These are phyloP conservation scores for Inonotus obliquus DNA, from an alignment of 1,284 basidiomycete genomes.

Conservation along the genomic window DNA sequence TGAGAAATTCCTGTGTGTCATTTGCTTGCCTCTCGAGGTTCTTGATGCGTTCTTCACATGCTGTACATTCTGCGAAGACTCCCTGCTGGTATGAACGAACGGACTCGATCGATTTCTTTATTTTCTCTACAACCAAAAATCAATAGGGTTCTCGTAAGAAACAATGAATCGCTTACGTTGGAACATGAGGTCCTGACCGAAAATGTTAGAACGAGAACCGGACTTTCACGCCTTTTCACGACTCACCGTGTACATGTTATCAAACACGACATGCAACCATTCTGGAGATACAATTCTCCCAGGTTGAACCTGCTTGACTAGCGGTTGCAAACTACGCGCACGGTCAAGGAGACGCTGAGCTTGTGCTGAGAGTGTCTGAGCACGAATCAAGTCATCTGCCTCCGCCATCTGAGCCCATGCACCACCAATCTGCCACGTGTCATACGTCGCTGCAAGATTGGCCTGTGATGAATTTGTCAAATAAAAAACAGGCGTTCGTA, in stretches of 20 bases:
- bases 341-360: slow-evolving; percentile 9
- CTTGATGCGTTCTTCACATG: slow-evolving; percentile 5
- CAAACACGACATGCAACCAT: slow-evolving; percentile 17
- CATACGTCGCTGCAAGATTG: slow-evolving; percentile 7
- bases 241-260: slow-evolving; percentile 17
- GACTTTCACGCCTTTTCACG: not conserved
- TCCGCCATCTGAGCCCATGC: slow-evolving; percentile 15
- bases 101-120: slow-evolving; percentile 9
- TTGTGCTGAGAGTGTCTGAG: slow-evolving; percentile 11
- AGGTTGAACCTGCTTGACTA: slow-evolving; percentile 1
- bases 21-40: not conserved
- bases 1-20: slow-evolving; percentile 13
- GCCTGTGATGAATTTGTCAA: slow-evolving; percentile 2
- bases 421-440: slow-evolving; percentile 9
- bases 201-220: slow-evolving; percentile 2
- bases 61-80: slow-evolving; percentile 1
- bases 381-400: slow-evolving; percentile 7
- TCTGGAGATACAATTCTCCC: slow-evolving; percentile 11
- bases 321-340: slow-evolving; percentile 7
- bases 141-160: not conserved
- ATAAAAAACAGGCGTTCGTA: not conserved
- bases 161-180: slow-evolving; percentile 13
- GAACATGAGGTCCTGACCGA: slow-evolving; percentile 13
- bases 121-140: slow-evolving; percentile 8
- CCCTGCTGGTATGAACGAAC: slow-evolving; percentile 3